phyloP scores from a whole-genome alignment of 176 grass and related monocot genomes.

The Urochloa ruziziensis region DNA sequence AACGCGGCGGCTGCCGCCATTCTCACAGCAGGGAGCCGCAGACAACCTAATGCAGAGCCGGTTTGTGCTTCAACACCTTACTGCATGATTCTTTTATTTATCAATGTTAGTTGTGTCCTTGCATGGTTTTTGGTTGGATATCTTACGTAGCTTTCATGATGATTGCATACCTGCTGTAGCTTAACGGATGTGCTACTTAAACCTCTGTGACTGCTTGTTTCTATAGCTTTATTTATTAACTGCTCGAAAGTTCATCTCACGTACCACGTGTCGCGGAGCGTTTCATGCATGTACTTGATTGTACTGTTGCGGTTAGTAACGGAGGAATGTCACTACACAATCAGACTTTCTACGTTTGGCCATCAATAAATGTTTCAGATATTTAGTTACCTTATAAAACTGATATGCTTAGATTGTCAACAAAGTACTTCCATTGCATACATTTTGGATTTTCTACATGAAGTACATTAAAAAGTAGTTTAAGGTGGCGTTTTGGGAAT shows the following conservation, averaged over 20 bases:
- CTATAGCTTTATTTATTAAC: neutral
- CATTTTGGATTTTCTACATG: neutral
- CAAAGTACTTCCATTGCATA: neutral
- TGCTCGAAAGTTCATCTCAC: neutral
- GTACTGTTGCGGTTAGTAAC: neutral
- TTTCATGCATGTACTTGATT: neutral
- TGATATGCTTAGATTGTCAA: neutral
- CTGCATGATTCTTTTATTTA: neutral
- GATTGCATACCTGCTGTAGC: neutral
- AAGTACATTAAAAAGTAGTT: neutral
- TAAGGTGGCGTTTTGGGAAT: neutral
- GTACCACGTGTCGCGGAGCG: neutral
- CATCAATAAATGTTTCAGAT: neutral
- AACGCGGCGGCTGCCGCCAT: constrained; percentile 85
- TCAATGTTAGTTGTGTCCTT: neutral
- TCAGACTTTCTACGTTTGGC: neutral
- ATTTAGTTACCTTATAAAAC: no score
- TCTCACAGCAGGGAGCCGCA: constrained; percentile 51
- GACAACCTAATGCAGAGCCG: constrained; percentile 56
- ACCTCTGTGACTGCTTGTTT: neutral
- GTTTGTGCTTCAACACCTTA: constrained; percentile 15
- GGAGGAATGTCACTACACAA: neutral
- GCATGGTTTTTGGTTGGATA: neutral
- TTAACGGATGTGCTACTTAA: neutral
- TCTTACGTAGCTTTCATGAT: neutral